Evolutionary conservation across 441 rosid species (phyloP), one percentile per base, ranked within the genome.

Genomic region (Gossypium schwendimanii): DNA sequence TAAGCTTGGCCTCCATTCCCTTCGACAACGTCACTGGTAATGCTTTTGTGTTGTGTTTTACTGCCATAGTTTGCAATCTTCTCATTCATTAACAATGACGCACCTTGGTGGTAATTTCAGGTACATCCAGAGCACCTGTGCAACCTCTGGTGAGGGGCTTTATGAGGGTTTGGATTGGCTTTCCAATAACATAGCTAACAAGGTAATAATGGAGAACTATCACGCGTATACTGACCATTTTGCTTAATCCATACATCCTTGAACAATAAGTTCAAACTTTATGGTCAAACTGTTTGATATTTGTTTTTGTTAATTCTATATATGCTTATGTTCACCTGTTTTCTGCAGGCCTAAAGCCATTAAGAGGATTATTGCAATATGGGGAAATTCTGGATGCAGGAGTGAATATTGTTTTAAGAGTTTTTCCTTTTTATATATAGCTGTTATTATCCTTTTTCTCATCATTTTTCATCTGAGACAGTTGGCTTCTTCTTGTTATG

Each of bases 111-210:
- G 49, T 17, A 31, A 6, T 57, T 75, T 54, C 83, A 91, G 97
- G 97, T 91, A 87, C 81, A 91, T 89, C 75, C 94, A 91, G 87
- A 83, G 87, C 73, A 85, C 91, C 63, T 87, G 90, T 55, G 88
- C 91, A 44, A 87, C 87, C 47, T 85, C 91, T 20, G 88, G 91
- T 44, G 89, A 87, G 79, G 91, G 91, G 23, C 89, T 87, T 63
- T 84, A 87, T 11, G 89, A 87, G 79, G 91, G 91, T 28, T 68
- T 87, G 72, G 87, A 87, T n/a, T 87, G 91, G 91, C 89, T 87
- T 49, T 84, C 91, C 65, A 85, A 78, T 75, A 87, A 85, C 71
- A 85, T 85, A 28, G 84, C 85, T n/a, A 84, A 71, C 87, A 85
- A 84, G 89, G 91, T 80, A 75, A 36, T 71, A 47, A 26, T 39